Evolutionary conservation across 2,329 filamentous ascomycete genomes (phyloP).

Genomic region (Curvularia spicifera): DNA sequence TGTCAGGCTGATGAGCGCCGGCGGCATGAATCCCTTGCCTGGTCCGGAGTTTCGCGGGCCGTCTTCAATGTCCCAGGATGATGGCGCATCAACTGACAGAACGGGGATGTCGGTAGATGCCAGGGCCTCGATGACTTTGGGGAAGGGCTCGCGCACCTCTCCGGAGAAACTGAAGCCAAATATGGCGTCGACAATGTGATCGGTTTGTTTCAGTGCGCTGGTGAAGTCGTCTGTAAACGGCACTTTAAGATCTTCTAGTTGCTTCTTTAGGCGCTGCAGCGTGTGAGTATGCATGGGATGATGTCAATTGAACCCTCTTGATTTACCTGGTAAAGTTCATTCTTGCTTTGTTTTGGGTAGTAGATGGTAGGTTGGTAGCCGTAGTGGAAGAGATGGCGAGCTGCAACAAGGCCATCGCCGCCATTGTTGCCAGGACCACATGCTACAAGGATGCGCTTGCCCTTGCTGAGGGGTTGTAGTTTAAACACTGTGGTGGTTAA

Average conservation of each 20-base stretch:
- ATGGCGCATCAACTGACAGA: slow-evolving; percentile 89
- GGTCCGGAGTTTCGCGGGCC: slow-evolving; percentile 80
- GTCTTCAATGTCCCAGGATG: slow-evolving; percentile 89
- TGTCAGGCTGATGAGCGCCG: slow-evolving; percentile 83
- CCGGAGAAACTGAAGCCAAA: slow-evolving; percentile 96
- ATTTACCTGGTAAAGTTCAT: slow-evolving; percentile 83
- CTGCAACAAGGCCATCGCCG: slow-evolving; percentile 92
- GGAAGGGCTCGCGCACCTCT: slow-evolving; percentile 91
- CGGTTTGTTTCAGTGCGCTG: slow-evolving; percentile 67
- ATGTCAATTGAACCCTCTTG: too few relatives aligned
- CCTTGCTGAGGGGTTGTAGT: slow-evolving; percentile 76
- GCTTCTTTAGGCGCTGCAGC: slow-evolving; percentile 75
- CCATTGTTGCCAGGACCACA: slow-evolving; percentile 84
- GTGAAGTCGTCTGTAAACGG: slow-evolving; percentile 85
- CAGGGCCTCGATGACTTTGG: slow-evolving; percentile 77
- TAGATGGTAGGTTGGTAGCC: slow-evolving; percentile 89
- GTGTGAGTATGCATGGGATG: slow-evolving; percentile 15
- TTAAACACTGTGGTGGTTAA: slow-evolving; percentile 69
- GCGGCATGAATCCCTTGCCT: slow-evolving; percentile 81
- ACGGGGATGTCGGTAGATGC: slow-evolving; percentile 76
- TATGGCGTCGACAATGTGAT: slow-evolving; percentile 90
- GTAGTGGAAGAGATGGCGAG: slow-evolving; percentile 88
- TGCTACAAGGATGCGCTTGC: slow-evolving; percentile 80
- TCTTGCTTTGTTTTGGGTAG: slow-evolving; percentile 91
- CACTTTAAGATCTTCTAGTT: slow-evolving; percentile 81